Evolutionary conservation across 208 protist genomes (phyloP).

Genomic region (Wallacemonas collosoma): DNA sequence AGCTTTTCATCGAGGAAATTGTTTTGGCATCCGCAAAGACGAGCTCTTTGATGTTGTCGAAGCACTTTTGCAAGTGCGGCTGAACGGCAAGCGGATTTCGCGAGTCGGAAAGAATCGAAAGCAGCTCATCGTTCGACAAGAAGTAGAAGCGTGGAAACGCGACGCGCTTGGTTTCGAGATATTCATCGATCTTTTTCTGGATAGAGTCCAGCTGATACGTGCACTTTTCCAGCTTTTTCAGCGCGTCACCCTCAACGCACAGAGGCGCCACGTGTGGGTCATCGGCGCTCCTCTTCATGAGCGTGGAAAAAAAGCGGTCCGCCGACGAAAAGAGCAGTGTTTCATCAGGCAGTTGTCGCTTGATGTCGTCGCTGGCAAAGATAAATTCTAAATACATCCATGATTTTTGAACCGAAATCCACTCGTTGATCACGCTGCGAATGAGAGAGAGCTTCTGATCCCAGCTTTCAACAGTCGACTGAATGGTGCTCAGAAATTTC

Average conservation of each 20-base stretch:
- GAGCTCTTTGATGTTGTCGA: constrained; percentile 93
- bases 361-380: constrained; percentile 97
- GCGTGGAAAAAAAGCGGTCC: constrained; percentile 85
- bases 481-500: constrained; percentile 68
- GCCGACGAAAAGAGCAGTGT: constrained; percentile 84
- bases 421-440: constrained; percentile 90
- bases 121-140: constrained; percentile 97
- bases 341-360: constrained; percentile 91
- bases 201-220: constrained; percentile 92
- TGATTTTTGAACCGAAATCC: constrained; percentile 93
- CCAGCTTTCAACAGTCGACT: constrained; percentile 77
- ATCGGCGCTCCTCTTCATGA: constrained; percentile 82
- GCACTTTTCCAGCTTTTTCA: constrained; percentile 88
- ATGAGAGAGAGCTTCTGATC: constrained; percentile 78
- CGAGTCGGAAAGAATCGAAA: constrained; percentile 97
- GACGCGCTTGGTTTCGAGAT: constrained; percentile 95
- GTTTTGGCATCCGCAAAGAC: constrained; percentile 77
- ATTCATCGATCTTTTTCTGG: constrained; percentile 95
- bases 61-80: constrained; percentile 96
- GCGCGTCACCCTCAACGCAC: constrained; percentile 67
- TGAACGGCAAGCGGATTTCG: constrained; percentile 94
- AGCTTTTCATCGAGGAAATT: constrained; percentile 87
- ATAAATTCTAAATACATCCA: constrained; percentile 99
- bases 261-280: constrained; percentile 84
- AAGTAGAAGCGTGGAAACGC: constrained; percentile 98